These are phyloP conservation scores for Glonium stellatum DNA, from an alignment of 495 filamentous ascomycete genomes.

Conservation along the genomic window DNA sequence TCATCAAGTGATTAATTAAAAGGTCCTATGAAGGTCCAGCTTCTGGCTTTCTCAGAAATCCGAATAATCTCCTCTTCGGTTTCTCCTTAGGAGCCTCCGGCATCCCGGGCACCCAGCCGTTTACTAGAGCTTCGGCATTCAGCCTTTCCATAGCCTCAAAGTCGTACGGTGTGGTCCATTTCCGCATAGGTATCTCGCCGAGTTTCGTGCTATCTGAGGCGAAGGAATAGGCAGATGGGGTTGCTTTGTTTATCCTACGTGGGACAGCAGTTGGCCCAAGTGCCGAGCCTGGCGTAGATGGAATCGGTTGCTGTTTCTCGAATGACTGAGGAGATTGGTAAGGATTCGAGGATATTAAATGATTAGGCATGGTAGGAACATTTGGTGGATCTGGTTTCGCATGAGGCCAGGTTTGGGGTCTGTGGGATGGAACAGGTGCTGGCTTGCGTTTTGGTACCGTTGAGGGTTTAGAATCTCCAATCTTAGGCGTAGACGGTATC, in stretches of 20 bases:
- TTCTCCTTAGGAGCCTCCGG: constrained; percentile 6
- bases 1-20: background rate
- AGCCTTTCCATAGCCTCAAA: constrained; percentile 31
- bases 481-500: background rate
- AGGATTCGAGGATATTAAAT: constrained; percentile 2
- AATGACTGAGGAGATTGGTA: background rate
- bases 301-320: constrained; percentile 6
- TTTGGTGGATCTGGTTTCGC: constrained; percentile 4
- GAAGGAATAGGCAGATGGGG: constrained; percentile 32
- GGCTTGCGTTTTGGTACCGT: constrained; percentile 2
- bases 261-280: background rate
- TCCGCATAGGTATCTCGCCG: constrained; percentile 39
- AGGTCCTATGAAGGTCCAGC: background rate
- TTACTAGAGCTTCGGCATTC: constrained; percentile 31
- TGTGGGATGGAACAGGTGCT: constrained; percentile 10
- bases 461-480: background rate
- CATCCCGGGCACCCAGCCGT: constrained; percentile 20
- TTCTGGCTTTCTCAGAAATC: constrained; percentile 20
- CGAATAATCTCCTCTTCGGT: constrained; percentile 22
- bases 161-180: constrained; percentile 34
- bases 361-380: background rate
- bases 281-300: background rate
- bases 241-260: constrained; percentile 24
- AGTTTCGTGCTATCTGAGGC: constrained; percentile 38
- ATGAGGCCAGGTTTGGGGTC: constrained; percentile 23